These are phyloP conservation scores for Naumovozyma dairenensis DNA, from an alignment of 805 yeast genomes.

Conservation along the genomic window DNA sequence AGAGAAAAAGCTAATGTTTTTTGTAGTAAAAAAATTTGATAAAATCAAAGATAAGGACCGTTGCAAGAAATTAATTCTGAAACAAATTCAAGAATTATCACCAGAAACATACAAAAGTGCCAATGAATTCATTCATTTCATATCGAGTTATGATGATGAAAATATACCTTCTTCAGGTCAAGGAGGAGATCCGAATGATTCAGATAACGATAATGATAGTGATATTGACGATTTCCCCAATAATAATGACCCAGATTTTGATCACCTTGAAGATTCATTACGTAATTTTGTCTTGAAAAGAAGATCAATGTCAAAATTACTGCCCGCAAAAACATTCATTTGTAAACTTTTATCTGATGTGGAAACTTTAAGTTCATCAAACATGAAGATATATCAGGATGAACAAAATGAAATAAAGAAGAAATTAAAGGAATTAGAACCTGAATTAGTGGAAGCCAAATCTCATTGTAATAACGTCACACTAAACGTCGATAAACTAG, in stretches of 20 bases:
- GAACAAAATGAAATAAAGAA: constrained; percentile 39
- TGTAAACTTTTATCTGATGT: constrained; percentile 61
- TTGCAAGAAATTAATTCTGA: constrained; percentile 67
- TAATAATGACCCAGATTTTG: constrained; percentile 55
- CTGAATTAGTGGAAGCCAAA: constrained; percentile 49
- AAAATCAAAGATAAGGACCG: constrained; percentile 69
- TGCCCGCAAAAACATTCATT: constrained; percentile 88
- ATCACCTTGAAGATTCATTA: constrained; percentile 71
- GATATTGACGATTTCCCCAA: constrained; percentile 26
- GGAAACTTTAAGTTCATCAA: constrained; percentile 47
- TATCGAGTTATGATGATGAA: constrained; percentile 50
- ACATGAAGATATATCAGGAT: constrained; percentile 42
- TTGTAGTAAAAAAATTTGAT: constrained; percentile 90
- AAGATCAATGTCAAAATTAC: constrained; percentile 75
- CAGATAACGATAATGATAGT: constrained; percentile 23
- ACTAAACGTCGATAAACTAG: constrained; percentile 49
- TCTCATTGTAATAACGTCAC: constrained; percentile 43
- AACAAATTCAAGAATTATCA: constrained; percentile 74
- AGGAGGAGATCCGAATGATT: constrained; percentile 30
- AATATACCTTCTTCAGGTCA: constrained; percentile 28
- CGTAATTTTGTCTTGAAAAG: constrained; percentile 82
- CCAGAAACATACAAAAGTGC: constrained; percentile 89
- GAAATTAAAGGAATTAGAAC: constrained; percentile 50
- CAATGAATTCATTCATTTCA: constrained; percentile 87
- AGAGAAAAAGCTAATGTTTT: constrained; percentile 85